Base-by-base conservation (phyloP, 805 yeast species). In the Phaffomyces thermotolerans region DNA sequence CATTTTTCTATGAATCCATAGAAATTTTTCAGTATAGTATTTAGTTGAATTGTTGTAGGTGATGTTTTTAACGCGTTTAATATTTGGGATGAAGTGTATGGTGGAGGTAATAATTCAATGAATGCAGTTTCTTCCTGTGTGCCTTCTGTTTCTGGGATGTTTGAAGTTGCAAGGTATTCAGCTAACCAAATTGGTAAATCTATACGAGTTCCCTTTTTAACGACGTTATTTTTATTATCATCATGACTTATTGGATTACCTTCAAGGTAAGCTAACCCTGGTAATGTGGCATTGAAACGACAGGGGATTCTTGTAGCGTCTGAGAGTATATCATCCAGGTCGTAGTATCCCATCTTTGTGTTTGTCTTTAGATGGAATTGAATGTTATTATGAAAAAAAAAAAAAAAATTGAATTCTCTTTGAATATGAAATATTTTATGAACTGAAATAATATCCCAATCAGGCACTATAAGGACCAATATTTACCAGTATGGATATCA, bases 181-280 rank as follows among this genome's bases (percentile, higher is more conserved):
- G 96, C 95, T 34, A 91, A 64, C 98, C 98, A 91, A 25, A 89
- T 62, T 0, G 98, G 98, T 22, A 91, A 68, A 45, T 85, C 90
- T 4, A 88, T 55, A 22, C 46, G 24, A 14, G 46, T 40, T 9
- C 40, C 43, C 18, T 43, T 43, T 15, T 43, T 43, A 13, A 43
- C 14, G 8, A 37, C 34, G 20, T 37, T 43, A 13, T 33, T 12
- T 12, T 22, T 15, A 32, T 12, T 37, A 17, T 40, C 29, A 7
- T 29, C 41, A 17, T 24, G 34, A 13, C 24, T 14, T 6, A 33
- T 86, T 1, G 88, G 85, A 47, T 82, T 78, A 8, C 90, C 88
- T 55, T 84, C 90, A 7, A 91, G 67, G 56, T 82, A 87, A 3
- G 96, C 97, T n/a, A 91, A 66, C 0, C 93, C 91, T 0, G 95